Base-by-base conservation (phyloP, 305 asterid species). In the Rubia balearica region DNA sequence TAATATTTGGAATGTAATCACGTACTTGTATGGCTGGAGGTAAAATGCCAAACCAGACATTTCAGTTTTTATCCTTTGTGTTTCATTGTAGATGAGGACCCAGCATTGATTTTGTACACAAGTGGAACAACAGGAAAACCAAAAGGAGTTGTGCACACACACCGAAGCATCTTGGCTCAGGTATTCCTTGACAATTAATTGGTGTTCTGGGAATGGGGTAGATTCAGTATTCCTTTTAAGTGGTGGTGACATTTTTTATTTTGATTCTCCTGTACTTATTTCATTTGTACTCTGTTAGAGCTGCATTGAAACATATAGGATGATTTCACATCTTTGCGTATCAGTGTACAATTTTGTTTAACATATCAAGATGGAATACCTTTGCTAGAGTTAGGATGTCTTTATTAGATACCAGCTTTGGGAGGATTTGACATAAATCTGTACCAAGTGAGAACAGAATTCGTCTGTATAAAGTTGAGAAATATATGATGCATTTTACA, bases 91-190 rank as follows among this genome's bases (percentile, higher is more conserved):
- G 96, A 88, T 43, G 96, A 86, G 56, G 92, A 87, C 19, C 91
- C 96, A 21, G 98, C 99, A 41, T 82, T 94, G 79, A 85, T 94
- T 77, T 82, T 94, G 73, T 94, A 94, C 74, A 94, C 99, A 49
- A 94, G 99, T 68, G 99, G 99, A 71, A 94, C 99, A 30, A 94
- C 99, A 5, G 99, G 99, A 61, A 94, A 89, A 79, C 99, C 99
- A 51, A 94, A 94, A 89, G 99, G 99, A 76, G 99, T 80, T 72
- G 97, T 94, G 68, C 99, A 94, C 85, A 91, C 99, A 17, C 97
- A 91, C 78, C 80, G 80, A 69, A 90, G 96, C 70, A 83, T 94
- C 77, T 81, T 91, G 77, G 87, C 99, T 42, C 99, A 94, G 98
- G 99, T 94, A 79, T 74, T 71, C 53, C 42, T 9, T 38, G 30